phyloP scores from a whole-genome alignment of 2,329 filamentous ascomycete species.

The Fusarium irregulare region DNA sequence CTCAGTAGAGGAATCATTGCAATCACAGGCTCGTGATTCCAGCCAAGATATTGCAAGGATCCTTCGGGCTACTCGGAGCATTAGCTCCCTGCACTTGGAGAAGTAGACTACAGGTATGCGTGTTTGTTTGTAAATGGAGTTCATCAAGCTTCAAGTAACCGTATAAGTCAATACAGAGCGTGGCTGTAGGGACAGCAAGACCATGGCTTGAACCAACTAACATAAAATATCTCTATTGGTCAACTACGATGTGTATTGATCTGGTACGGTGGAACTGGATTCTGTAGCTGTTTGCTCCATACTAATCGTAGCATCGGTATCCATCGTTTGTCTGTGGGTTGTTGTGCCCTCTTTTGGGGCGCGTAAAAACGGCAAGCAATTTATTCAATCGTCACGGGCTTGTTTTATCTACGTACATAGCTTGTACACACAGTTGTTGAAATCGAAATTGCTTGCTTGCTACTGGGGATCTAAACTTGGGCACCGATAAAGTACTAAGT shows the following conservation, averaged over 20 bases:
- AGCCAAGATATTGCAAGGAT: not conserved
- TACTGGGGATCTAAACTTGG: not conserved
- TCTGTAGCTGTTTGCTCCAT: conserved; percentile 4
- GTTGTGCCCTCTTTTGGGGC: conserved; percentile 12
- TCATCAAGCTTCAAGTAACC: not conserved
- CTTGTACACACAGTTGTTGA: not conserved
- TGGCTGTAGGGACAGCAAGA: not conserved
- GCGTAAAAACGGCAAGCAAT: not conserved
- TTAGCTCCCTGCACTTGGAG: not conserved
- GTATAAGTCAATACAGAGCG: not conserved
- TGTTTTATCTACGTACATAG: not conserved
- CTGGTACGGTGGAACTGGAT: not conserved
- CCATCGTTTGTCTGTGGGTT: conserved; percentile 3
- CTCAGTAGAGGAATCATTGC: not conserved
- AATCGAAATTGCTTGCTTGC: not conserved
- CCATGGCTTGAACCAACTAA: not conserved
- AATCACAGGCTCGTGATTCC: not conserved
- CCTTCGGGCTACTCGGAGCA: not conserved
- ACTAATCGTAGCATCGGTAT: conserved; percentile 1
- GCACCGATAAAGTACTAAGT: not conserved
- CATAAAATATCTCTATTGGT: not conserved
- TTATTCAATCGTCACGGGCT: not conserved
- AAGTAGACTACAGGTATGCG: not conserved
- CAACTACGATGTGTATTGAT: not conserved
- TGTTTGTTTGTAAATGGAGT: not conserved